Evolutionary conservation across 257 asterid genomes (phyloP).

Genomic region (Petunia axillaris): DNA sequence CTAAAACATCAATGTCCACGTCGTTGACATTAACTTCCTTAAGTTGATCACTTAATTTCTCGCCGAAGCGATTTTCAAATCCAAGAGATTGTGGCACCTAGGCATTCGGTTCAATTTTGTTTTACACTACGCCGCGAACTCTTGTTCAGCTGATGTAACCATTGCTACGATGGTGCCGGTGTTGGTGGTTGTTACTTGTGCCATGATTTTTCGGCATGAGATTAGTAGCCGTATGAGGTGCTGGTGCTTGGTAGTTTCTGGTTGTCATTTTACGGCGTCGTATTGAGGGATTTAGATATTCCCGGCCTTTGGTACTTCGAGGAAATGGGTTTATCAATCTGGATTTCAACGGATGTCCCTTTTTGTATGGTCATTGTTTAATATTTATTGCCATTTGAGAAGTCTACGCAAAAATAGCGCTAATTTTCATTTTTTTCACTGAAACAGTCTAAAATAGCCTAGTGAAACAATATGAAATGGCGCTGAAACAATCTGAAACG

Average conservation of each 20-base stretch:
- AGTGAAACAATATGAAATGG: no score
- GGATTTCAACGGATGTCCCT: no score
- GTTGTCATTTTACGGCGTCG: constrained; percentile 20
- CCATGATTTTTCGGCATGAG: constrained; percentile 74
- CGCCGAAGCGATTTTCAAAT: constrained; percentile 67
- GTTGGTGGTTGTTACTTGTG: constrained; percentile 61
- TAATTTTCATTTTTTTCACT: no score
- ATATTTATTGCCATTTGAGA: no score
- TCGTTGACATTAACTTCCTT: constrained; percentile 46
- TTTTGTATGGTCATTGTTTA: no score
- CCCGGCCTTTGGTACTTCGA: no score
- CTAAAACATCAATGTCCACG: constrained; percentile 59
- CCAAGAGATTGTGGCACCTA: constrained; percentile 53
- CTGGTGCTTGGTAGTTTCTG: constrained; percentile 27
- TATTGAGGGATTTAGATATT: neutral
- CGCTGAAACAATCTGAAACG: no score
- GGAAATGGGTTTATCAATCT: no score
- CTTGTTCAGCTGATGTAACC: constrained; percentile 74
- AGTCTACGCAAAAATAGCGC: no score
- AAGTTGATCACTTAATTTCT: constrained; percentile 61
- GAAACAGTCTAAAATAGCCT: no score
- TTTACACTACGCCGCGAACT: constrained; percentile 53
- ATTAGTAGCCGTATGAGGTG: constrained; percentile 64
- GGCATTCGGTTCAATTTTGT: constrained; percentile 68
- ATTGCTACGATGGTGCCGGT: constrained; percentile 65